These are phyloP conservation scores for Colletotrichum lupini DNA, from an alignment of 2,329 filamentous ascomycete genomes.

Conservation along the genomic window DNA sequence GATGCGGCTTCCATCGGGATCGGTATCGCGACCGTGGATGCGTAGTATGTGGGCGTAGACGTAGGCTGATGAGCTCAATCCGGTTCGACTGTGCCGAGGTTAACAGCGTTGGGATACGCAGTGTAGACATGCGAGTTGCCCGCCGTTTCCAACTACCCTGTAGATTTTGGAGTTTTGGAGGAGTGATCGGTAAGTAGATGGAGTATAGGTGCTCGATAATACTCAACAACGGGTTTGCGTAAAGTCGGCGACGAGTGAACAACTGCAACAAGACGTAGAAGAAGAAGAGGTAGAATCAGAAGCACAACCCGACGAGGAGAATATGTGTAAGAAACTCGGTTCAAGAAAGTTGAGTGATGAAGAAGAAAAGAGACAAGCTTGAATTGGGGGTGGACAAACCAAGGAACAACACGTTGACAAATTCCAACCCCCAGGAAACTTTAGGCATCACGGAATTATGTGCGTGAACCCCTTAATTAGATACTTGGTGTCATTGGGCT, in stretches of 20 bases:
- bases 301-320: background rate
- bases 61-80: background rate
- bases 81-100: background rate
- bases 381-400: background rate
- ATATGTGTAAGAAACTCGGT: background rate
- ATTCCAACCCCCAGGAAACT: background rate
- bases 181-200: background rate
- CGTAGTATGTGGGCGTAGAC: background rate
- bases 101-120: background rate
- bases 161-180: background rate
- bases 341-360: background rate
- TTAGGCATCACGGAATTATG: background rate
- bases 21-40: background rate
- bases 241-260: background rate
- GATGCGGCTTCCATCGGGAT: slow-evolving; percentile 18
- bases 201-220: background rate
- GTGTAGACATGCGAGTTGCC: background rate
- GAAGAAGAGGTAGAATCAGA: no score
- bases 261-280: background rate
- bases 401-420: background rate
- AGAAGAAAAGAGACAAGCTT: no score
- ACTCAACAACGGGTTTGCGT: background rate
- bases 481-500: background rate
- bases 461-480: background rate
- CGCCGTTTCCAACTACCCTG: no score